These are phyloP conservation scores for Corinectria fuckeliana DNA, from an alignment of 2,329 filamentous ascomycete genomes.

Conservation along the genomic window DNA sequence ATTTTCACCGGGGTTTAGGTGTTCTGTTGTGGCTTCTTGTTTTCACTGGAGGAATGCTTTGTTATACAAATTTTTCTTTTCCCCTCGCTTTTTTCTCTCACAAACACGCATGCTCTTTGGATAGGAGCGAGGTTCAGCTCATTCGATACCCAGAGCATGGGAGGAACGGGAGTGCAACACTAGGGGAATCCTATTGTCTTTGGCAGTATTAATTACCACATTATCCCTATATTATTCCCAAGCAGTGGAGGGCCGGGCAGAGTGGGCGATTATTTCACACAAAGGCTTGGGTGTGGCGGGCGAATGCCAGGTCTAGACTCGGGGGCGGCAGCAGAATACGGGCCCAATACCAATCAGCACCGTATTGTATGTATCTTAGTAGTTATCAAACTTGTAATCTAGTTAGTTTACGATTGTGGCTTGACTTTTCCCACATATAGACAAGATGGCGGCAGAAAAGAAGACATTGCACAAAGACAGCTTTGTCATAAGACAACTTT, in stretches of 20 bases:
- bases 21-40: slow-evolving; percentile 5
- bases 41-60: neutral
- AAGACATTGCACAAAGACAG: neutral
- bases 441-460: neutral
- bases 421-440: slow-evolving; percentile 6
- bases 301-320: neutral
- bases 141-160: slow-evolving; percentile 8
- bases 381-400: slow-evolving; percentile 23
- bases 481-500: neutral
- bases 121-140: neutral
- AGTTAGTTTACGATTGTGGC: slow-evolving; percentile 8
- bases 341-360: slow-evolving; percentile 5
- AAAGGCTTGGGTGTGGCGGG: neutral
- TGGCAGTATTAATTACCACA: slow-evolving; percentile 16
- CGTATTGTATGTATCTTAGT: slow-evolving; percentile 20
- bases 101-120: neutral
- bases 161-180: neutral
- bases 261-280: neutral
- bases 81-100: neutral
- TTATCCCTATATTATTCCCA: neutral
- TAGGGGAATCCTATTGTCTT: neutral
- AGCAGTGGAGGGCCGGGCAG: neutral
- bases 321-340: neutral
- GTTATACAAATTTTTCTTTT: neutral
- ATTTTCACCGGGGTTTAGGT: slow-evolving; percentile 10